These are phyloP conservation scores for Hypocreales sp. DNA, from an alignment of 2,329 filamentous ascomycete species.

Conservation along the genomic window DNA sequence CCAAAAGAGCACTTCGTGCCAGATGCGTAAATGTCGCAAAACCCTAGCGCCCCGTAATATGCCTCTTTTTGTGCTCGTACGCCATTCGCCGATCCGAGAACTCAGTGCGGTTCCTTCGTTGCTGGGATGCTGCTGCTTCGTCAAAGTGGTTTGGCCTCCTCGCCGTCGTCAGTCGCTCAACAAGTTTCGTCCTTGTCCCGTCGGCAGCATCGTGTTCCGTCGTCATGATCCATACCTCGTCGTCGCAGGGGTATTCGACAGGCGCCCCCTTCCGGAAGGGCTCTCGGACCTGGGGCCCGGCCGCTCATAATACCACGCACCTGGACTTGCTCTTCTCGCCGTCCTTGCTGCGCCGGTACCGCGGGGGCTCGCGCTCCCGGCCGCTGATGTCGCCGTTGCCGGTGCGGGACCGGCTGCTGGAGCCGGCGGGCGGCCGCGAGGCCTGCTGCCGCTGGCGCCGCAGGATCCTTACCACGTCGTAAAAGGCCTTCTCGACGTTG, in stretches of 20 bases:
- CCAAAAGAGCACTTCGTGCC: conserved; percentile 6
- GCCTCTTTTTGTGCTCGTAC: conserved; percentile 20
- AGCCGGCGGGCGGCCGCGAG: conserved; percentile 20
- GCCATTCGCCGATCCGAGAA: conserved; percentile 22
- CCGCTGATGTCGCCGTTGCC: conserved; percentile 19
- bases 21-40: conserved; percentile 16
- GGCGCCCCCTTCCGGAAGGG: too few species aligned
- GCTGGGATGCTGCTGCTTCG: conserved; percentile 17
- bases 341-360: conserved; percentile 18
- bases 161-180: conserved; percentile 12
- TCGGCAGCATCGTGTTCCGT: conserved; percentile 2
- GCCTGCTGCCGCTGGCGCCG: conserved; percentile 61
- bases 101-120: conserved; percentile 15
- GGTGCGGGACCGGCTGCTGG: conserved; percentile 21
- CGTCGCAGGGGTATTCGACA: neutral
- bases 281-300: too few species aligned
- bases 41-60: conserved; percentile 21
- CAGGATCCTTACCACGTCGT: conserved; percentile 86
- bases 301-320: conserved; percentile 23
- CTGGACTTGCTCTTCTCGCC: conserved; percentile 20
- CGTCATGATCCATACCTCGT: conserved; percentile 3
- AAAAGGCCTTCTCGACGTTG: conserved; percentile 97
- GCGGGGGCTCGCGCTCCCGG: conserved; percentile 14
- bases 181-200: conserved; percentile 3
- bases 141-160: conserved; percentile 7